phyloP scores from a whole-genome alignment of 2,329 filamentous ascomycete species.

The Pseudogymnoascus sp. region DNA sequence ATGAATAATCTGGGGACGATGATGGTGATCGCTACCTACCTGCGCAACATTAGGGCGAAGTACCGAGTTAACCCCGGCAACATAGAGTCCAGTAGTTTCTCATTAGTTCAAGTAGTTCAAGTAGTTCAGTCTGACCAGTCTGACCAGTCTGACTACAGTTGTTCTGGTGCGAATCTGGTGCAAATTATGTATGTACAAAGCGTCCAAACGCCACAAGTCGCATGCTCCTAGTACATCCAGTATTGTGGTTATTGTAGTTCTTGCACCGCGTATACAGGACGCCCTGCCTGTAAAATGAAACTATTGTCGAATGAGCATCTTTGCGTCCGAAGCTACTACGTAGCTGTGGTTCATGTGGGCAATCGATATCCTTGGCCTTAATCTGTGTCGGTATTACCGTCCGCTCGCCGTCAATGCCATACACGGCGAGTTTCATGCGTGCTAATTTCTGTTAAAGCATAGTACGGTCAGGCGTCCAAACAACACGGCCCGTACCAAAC shows the following conservation, averaged over 20 bases:
- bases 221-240: background rate
- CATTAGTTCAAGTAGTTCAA: background rate
- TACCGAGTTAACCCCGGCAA: background rate
- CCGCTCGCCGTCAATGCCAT: slow-evolving; percentile 4
- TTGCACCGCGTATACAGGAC: background rate
- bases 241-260: slow-evolving; percentile 3
- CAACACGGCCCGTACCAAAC: background rate
- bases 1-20: slow-evolving; percentile 2
- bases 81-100: background rate
- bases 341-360: background rate
- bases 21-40: background rate
- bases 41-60: background rate
- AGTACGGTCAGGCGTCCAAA: slow-evolving; percentile 8
- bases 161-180: no score
- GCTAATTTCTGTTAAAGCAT: slow-evolving; percentile 9
- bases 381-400: slow-evolving; percentile 8
- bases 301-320: background rate
- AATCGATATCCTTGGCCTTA: slow-evolving; percentile 9
- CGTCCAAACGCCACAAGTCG: slow-evolving; percentile 2
- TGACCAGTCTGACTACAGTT: no score
- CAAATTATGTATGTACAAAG: background rate
- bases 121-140: background rate
- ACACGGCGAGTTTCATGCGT: slow-evolving; percentile 2
- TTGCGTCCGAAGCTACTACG: background rate
- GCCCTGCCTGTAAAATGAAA: background rate